Percentiles rank a stretch among this genome's conserved stretches.
phyloP scores from a whole-genome alignment of 441 rosid genomes.

The Pelargonium australe region DNA sequence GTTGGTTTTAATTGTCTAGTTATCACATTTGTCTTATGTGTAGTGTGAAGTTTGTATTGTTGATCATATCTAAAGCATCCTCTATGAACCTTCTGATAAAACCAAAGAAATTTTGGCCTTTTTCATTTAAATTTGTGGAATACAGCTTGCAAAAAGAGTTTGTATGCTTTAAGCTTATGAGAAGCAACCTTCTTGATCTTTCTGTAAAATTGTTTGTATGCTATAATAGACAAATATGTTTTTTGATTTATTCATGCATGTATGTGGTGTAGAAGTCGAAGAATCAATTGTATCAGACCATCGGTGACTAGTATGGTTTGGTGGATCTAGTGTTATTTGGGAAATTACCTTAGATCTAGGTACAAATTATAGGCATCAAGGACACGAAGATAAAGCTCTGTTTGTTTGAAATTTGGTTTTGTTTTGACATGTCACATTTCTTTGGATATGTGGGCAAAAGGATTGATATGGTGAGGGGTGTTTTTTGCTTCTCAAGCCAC shows the following conservation, averaged over 20 bases:
- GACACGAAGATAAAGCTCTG: background rate
- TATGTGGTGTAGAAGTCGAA: background rate
- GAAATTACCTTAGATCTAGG: background rate
- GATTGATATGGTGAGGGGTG: background rate
- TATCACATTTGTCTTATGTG: background rate
- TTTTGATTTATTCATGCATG: background rate
- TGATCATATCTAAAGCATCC: background rate
- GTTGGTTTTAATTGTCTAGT: background rate
- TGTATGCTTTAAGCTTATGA: conserved; percentile 1
- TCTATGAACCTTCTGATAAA: background rate
- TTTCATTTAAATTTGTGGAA: background rate
- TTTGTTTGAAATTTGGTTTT: background rate
- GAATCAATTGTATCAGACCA: background rate
- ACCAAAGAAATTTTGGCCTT: background rate
- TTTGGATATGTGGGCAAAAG: background rate
- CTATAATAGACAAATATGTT: background rate
- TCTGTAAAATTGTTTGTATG: background rate
- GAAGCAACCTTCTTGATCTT: background rate
- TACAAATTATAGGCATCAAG: background rate
- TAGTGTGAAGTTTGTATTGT: background rate
- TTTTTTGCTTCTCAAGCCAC: too few species aligned
- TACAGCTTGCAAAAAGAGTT: background rate
- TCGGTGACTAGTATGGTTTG: background rate
- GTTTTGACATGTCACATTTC: background rate
- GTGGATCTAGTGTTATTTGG: background rate